These are phyloP conservation scores for Ascochyta viciae-villosae DNA, from an alignment of 2,329 filamentous ascomycete genomes.

Conservation along the genomic window DNA sequence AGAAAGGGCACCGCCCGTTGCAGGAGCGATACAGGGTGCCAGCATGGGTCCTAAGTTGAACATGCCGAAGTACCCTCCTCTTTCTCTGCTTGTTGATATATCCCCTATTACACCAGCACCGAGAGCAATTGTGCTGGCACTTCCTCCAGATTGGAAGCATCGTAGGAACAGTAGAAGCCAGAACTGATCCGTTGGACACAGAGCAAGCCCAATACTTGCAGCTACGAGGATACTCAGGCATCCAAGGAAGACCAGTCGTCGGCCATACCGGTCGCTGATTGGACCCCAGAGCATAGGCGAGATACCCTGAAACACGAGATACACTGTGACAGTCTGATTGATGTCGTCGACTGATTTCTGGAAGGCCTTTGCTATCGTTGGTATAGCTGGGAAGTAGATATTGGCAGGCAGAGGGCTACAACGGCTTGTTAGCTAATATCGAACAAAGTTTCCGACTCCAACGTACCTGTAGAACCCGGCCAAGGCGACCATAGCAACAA, in stretches of 20 bases:
- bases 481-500: conserved; percentile 40
- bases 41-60: conserved; percentile 60
- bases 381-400: conserved; percentile 51
- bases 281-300: conserved; percentile 61
- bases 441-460: not conserved
- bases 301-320: conserved; percentile 59
- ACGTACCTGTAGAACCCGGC: conserved; percentile 41
- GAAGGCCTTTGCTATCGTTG: conserved; percentile 46
- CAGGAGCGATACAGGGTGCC: conserved; percentile 39
- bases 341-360: conserved; percentile 52
- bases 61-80: conserved; percentile 76
- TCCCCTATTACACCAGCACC: conserved; percentile 76
- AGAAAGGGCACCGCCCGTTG: conserved; percentile 43
- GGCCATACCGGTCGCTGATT: conserved; percentile 59
- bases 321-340: conserved; percentile 61
- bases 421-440: not conserved
- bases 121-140: conserved; percentile 59
- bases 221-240: conserved; percentile 44
- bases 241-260: conserved; percentile 59
- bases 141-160: conserved; percentile 49
- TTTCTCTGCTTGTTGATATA: conserved; percentile 70
- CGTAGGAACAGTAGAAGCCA: conserved; percentile 44
- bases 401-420: conserved; percentile 49
- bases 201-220: conserved; percentile 45
- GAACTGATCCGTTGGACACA: conserved; percentile 42